Conservation (phyloP, 2,329 filamentous ascomycete genomes). For the Fonsecaea monophora region DNA sequence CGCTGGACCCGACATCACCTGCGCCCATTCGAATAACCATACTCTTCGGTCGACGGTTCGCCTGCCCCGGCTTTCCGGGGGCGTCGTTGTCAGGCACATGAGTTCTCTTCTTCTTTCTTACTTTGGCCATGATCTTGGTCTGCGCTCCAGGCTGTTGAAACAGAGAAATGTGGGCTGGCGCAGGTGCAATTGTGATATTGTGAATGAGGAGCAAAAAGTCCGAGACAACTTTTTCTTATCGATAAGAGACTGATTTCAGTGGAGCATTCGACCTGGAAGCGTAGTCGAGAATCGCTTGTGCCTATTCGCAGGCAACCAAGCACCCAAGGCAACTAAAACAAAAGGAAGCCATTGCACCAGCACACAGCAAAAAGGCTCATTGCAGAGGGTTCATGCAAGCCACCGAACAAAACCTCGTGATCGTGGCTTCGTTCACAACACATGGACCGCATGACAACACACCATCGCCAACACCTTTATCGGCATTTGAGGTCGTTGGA, state of each 20-base stretch:
- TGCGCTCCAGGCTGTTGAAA: background rate
- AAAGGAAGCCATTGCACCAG: no score
- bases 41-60: conserved; percentile 79
- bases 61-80: conserved; percentile 65
- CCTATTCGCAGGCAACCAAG: no score
- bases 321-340: no score
- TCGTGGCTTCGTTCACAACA: no score
- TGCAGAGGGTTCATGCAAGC: no score
- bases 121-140: conserved; percentile 70
- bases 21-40: conserved; percentile 99
- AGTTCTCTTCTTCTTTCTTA: conserved; percentile 86
- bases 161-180: background rate
- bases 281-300: background rate
- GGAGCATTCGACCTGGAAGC: background rate
- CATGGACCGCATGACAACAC: no score
- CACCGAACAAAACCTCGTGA: no score
- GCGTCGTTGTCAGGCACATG: conserved; percentile 73
- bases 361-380: no score
- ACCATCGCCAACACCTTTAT: background rate
- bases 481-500: background rate
- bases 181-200: background rate
- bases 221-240: conserved; percentile 26
- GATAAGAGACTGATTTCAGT: conserved; percentile 5
- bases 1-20: conserved; percentile 86
- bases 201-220: conserved; percentile 6